phyloP scores from a whole-genome alignment of 208 protist species.

The Trypanosoma avium region DNA sequence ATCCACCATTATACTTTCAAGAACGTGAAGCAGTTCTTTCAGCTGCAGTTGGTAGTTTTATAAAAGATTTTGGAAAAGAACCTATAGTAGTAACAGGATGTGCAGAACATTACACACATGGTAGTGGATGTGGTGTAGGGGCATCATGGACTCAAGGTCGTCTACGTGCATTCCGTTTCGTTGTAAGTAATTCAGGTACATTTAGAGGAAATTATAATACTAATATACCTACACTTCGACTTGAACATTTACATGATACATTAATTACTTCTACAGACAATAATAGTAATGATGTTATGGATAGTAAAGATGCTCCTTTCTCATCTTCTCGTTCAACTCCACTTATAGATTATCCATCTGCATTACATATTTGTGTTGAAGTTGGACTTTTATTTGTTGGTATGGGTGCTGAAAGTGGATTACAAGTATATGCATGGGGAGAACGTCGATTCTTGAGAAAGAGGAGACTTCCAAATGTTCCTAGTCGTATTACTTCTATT shows the following conservation, averaged over 20 bases:
- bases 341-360: slow-evolving; percentile 58
- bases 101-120: slow-evolving; percentile 68
- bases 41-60: slow-evolving; percentile 64
- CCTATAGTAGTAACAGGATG: slow-evolving; percentile 67
- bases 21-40: slow-evolving; percentile 65
- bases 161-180: slow-evolving; percentile 70
- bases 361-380: slow-evolving; percentile 68
- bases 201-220: not conserved
- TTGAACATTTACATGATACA: slow-evolving; percentile 74
- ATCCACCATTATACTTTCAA: slow-evolving; percentile 64
- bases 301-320: not conserved
- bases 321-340: slow-evolving; percentile 9
- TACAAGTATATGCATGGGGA: slow-evolving; percentile 80
- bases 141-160: slow-evolving; percentile 58
- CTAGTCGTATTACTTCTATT: slow-evolving; percentile 72
- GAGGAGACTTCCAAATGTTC: slow-evolving; percentile 58
- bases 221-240: slow-evolving; percentile 24
- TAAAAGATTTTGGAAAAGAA: slow-evolving; percentile 66
- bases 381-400: slow-evolving; percentile 82
- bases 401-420: slow-evolving; percentile 50
- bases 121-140: slow-evolving; percentile 47
- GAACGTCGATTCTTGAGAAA: slow-evolving; percentile 67
- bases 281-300: not conserved
- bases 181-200: slow-evolving; percentile 11
- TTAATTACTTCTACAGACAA: slow-evolving; percentile 28